Evolutionary conservation across 768 basidiomycete species (phyloP).

Genomic region (Podaxis carcinomalis): DNA sequence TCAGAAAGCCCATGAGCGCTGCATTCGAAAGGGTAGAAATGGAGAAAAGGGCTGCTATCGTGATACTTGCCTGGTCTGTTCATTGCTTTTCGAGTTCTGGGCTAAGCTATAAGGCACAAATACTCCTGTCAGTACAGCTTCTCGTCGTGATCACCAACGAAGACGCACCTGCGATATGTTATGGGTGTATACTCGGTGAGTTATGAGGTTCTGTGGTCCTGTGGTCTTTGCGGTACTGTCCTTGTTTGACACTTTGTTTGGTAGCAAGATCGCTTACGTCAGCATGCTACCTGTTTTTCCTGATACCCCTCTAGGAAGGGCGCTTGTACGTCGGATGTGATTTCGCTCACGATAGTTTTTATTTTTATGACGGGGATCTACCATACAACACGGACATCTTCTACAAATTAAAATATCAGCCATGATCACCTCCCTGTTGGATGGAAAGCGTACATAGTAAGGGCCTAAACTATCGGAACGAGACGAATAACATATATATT

Average conservation of each 20-base stretch:
- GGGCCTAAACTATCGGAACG: too few species aligned
- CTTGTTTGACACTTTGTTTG: slow-evolving; percentile 43
- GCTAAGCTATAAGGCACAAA: background rate
- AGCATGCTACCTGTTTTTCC: slow-evolving; percentile 4
- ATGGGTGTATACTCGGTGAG: slow-evolving; percentile 18
- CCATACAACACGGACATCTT: too few species aligned
- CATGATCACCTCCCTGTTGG: too few species aligned
- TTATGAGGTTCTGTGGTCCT: slow-evolving; percentile 15
- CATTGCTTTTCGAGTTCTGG: slow-evolving; percentile 36
- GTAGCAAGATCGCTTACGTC: slow-evolving; percentile 19
- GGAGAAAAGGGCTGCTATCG: slow-evolving; percentile 7
- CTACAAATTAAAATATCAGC: too few species aligned
- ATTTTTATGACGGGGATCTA: too few species aligned
- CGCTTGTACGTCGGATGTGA: too few species aligned
- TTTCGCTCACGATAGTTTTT: too few species aligned
- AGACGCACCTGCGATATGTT: slow-evolving; percentile 19
- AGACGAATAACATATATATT: too few species aligned
- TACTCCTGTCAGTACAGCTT: background rate
- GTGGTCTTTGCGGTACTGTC: slow-evolving; percentile 12
- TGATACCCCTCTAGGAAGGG: background rate
- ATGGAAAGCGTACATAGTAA: too few species aligned
- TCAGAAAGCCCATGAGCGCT: slow-evolving; percentile 20
- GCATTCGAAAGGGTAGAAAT: slow-evolving; percentile 10
- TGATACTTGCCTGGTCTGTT: slow-evolving; percentile 53
- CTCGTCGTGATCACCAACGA: background rate